phyloP scores from a whole-genome alignment of 345 rosid genomes.

The Eucalyptus marginata region DNA sequence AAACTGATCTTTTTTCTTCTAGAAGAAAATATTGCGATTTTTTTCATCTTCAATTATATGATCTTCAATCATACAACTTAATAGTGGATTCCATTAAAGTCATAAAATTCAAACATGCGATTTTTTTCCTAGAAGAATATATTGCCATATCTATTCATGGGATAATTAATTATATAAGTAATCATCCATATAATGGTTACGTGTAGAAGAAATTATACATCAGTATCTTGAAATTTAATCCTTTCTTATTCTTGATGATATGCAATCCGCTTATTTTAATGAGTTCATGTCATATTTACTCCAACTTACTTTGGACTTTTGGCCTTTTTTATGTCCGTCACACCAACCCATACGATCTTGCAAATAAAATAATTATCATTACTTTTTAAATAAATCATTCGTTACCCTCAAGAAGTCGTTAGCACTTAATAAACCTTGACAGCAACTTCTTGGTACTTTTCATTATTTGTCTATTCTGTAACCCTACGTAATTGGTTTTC shows the following conservation, averaged over 20 bases:
- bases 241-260: constrained; percentile 2
- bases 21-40: background rate
- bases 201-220: background rate
- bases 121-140: background rate
- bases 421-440: background rate
- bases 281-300: background rate
- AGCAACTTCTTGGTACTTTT: background rate
- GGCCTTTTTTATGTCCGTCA: background rate
- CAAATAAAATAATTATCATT: background rate
- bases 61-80: background rate
- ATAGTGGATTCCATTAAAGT: background rate
- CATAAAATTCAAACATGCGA: background rate
- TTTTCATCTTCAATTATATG: background rate
- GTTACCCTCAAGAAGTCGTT: background rate
- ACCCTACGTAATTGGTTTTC: background rate
- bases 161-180: background rate
- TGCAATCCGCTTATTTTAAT: background rate
- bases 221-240: background rate
- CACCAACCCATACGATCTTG: background rate
- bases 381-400: background rate
- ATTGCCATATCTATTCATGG: background rate
- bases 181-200: background rate
- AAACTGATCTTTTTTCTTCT: background rate
- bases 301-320: background rate
- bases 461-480: background rate